Conservation (phyloP, 106 monocot species). For the Triglochin maritima region DNA sequence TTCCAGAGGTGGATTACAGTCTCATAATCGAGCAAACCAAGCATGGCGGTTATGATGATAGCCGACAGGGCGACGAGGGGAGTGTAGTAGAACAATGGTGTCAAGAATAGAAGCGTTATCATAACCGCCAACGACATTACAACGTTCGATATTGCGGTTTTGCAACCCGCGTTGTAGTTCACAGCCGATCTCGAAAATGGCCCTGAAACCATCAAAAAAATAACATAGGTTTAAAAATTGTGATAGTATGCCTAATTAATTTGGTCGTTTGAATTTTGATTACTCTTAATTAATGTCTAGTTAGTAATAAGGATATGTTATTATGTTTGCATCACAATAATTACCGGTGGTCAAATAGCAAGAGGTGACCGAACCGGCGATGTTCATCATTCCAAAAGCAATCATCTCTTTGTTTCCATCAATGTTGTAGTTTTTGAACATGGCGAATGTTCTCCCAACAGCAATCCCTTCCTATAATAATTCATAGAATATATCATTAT, state of each 20-base stretch:
- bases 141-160: conserved; percentile 82
- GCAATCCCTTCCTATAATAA: conserved; percentile 50
- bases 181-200: conserved; percentile 88
- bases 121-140: conserved; percentile 75
- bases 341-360: conserved; percentile 60
- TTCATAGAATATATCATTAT: neutral
- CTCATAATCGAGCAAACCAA: conserved; percentile 78
- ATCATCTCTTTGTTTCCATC: conserved; percentile 75
- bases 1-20: conserved; percentile 69
- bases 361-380: conserved; percentile 47
- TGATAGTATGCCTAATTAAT: too few relatives aligned
- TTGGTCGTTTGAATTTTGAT: neutral
- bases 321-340: too few relatives aligned
- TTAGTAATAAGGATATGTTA: neutral
- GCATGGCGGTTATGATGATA: conserved; percentile 85
- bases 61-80: conserved; percentile 80
- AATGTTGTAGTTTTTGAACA: conserved; percentile 69
- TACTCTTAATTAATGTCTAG: neutral
- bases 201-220: conserved; percentile 13
- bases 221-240: neutral
- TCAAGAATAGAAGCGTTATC: conserved; percentile 73
- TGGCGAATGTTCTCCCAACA: conserved; percentile 52
- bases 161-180: conserved; percentile 92
- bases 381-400: conserved; percentile 59
- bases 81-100: conserved; percentile 87